Conservation (phyloP, 441 rosid species). For the Biscutella laevigata region DNA sequence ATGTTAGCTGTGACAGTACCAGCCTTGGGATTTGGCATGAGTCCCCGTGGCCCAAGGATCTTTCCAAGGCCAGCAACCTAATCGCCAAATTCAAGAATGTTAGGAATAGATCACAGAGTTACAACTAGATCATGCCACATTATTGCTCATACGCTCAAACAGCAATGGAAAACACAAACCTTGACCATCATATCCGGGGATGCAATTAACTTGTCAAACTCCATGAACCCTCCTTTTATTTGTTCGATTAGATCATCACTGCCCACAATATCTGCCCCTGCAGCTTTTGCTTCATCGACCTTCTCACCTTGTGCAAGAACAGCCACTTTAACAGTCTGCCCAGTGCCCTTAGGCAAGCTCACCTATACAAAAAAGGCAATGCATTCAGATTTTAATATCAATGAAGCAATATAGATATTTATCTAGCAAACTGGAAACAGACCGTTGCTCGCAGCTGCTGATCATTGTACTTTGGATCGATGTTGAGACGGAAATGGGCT, state of each 20-base stretch:
- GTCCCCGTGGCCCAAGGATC: conserved; percentile 98
- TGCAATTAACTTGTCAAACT: conserved; percentile 96
- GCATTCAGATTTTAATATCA: background rate
- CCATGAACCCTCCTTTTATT: conserved; percentile 93
- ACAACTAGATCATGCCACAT: background rate
- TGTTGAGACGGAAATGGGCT: conserved; percentile 97
- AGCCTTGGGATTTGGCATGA: conserved; percentile 99
- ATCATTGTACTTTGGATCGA: conserved; percentile 93
- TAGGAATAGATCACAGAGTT: background rate
- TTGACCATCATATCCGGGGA: conserved; percentile 99
- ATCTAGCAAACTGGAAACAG: conserved; percentile 20
- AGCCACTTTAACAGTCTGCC: conserved; percentile 80
- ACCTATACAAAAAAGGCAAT: conserved; percentile 39
- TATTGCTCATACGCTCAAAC: background rate
- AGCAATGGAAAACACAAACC: conserved; percentile 38
- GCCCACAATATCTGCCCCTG: conserved; percentile 97
- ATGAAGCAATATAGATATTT: background rate
- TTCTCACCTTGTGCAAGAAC: conserved; percentile 99
- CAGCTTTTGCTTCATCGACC: conserved; percentile 94
- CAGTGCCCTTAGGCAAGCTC: conserved; percentile 94
- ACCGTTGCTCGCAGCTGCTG: conserved; percentile 97
- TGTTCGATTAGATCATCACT: conserved; percentile 89
- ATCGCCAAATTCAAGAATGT: conserved; percentile 17
- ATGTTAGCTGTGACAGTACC: conserved; percentile 86
- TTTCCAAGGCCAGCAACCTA: conserved; percentile 96